phyloP scores from a whole-genome alignment of 805 yeast genomes.

The Wickerhamiella hasegawae region DNA sequence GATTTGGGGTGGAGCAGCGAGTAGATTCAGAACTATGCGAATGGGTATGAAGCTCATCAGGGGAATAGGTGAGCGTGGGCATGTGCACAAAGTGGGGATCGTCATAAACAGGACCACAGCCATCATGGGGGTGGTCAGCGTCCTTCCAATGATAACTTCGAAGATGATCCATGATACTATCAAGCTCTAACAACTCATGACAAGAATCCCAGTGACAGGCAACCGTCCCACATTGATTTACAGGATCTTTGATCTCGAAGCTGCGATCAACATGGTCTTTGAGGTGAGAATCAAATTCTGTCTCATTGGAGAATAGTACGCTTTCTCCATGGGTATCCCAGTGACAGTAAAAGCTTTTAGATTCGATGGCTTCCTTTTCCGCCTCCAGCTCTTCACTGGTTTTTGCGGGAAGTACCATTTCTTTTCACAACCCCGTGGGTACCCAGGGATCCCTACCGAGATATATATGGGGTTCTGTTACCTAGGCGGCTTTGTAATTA shows the following conservation, averaged over 20 bases:
- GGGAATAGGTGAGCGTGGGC: not conserved
- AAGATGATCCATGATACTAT: constrained; percentile 16
- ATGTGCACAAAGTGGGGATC: not conserved
- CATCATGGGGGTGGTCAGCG: constrained; percentile 14
- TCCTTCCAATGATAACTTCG: constrained; percentile 15
- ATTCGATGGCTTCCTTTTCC: no score
- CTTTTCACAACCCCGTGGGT: no score
- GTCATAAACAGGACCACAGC: no score
- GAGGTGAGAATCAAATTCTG: constrained; percentile 19
- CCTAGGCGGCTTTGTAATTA: no score
- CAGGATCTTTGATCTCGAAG: constrained; percentile 1
- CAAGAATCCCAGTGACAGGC: constrained; percentile 28
- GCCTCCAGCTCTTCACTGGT: no score
- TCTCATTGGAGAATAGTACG: constrained; percentile 15
- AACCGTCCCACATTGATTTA: constrained; percentile 3
- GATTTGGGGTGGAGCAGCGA: constrained; percentile 3
- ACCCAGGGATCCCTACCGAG: no score
- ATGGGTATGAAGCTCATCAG: not conserved
- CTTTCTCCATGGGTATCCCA: constrained; percentile 22
- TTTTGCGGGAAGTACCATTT: no score
- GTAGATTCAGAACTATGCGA: not conserved
- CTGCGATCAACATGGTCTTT: constrained; percentile 10
- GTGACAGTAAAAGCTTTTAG: constrained; percentile 18
- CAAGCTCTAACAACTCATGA: constrained; percentile 17
- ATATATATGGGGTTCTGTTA: no score